These are phyloP conservation scores for Syzygium malaccense DNA, from an alignment of 441 rosid genomes.

Conservation along the genomic window DNA sequence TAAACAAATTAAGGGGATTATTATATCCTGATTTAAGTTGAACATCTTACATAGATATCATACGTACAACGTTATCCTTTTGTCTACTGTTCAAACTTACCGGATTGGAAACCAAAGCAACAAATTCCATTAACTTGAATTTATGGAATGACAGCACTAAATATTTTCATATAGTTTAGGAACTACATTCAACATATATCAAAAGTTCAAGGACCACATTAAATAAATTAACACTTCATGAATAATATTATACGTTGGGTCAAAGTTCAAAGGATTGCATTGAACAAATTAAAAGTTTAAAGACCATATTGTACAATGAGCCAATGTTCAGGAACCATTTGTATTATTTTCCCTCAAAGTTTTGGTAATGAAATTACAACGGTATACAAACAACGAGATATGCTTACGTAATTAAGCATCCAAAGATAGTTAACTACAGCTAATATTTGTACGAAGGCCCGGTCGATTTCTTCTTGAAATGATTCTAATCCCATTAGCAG, in stretches of 20 bases:
- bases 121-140: rapidly evolving
- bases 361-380: not conserved
- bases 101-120: not conserved
- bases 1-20: rapidly evolving
- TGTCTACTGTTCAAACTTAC: rapidly evolving
- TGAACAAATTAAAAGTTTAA: not conserved
- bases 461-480: not conserved
- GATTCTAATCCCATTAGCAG: not conserved
- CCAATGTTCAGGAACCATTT: not conserved
- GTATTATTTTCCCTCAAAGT: not conserved
- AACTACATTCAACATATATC: not conserved
- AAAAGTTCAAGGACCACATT: not conserved
- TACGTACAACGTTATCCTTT: not conserved
- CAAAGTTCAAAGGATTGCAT: not conserved
- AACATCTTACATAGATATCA: not conserved
- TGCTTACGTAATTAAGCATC: not conserved
- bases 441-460: not conserved
- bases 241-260: not conserved
- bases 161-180: rapidly evolving
- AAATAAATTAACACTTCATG: not conserved
- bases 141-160: not conserved
- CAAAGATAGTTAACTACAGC: not conserved
- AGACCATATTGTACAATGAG: rapidly evolving
- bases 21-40: not conserved
- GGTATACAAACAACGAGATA: not conserved